Percentiles rank a stretch among this genome's conserved stretches.
Conservation (phyloP, 2,329 filamentous ascomycete species). For the Emydomyces testavorans region DNA sequence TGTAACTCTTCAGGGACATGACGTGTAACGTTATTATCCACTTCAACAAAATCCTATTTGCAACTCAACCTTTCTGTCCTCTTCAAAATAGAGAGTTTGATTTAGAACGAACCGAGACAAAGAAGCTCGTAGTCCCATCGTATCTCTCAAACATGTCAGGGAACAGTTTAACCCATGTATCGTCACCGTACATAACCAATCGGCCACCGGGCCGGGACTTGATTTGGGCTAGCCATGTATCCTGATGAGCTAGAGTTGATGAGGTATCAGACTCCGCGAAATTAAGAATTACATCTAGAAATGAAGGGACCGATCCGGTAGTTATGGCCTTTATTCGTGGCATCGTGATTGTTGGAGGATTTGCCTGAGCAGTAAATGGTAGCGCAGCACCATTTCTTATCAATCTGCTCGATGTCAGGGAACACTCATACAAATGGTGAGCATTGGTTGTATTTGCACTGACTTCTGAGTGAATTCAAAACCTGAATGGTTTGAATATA, state of each 20-base stretch:
- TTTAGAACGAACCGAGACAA: slow-evolving; percentile 63
- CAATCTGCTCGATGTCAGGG: slow-evolving; percentile 44
- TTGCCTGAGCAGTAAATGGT: slow-evolving; percentile 89
- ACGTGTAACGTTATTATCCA: slow-evolving; percentile 92
- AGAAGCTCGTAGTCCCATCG: slow-evolving; percentile 95
- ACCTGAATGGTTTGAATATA: slow-evolving; percentile 67
- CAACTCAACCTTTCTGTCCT: slow-evolving; percentile 7
- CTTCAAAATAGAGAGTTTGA: neutral
- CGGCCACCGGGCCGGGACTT: slow-evolving; percentile 59
- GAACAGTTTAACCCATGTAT: slow-evolving; percentile 97
- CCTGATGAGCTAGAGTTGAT: slow-evolving; percentile 75
- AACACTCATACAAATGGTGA: slow-evolving; percentile 3
- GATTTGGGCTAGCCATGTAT: slow-evolving; percentile 93
- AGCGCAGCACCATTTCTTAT: slow-evolving; percentile 73
- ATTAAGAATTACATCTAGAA: slow-evolving; percentile 92
- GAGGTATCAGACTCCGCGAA: slow-evolving; percentile 89
- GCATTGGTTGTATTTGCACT: slow-evolving; percentile 13
- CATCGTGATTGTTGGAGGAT: slow-evolving; percentile 97
- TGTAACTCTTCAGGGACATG: slow-evolving; percentile 68
- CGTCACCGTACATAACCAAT: slow-evolving; percentile 90
- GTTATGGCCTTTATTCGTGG: slow-evolving; percentile 94
- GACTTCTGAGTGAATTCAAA: slow-evolving; percentile 84
- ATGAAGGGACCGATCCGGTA: slow-evolving; percentile 94
- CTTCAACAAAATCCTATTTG: slow-evolving; percentile 81
- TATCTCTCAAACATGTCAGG: slow-evolving; percentile 73